A percentile compares a stretch with the other conserved stretches of the same genome.
These are phyloP conservation scores for Leishmania guyanensis DNA, from an alignment of 208 protist species.

Conservation along the genomic window DNA sequence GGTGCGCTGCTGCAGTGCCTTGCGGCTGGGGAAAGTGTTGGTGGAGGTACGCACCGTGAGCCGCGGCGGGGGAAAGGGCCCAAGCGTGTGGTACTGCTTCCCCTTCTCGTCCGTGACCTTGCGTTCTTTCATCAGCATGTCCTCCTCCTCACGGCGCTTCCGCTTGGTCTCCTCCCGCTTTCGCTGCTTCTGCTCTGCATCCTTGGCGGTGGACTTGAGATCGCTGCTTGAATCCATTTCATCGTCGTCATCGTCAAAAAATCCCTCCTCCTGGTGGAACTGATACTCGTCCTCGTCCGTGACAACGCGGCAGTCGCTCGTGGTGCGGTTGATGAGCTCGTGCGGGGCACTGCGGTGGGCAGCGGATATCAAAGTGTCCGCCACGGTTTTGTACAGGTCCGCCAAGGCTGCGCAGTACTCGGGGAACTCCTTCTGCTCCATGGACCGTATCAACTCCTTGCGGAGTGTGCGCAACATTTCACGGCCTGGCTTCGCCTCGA, in stretches of 20 bases:
- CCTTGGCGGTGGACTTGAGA: conserved; percentile 54
- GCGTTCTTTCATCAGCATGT: conserved; percentile 86
- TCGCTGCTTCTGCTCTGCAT: conserved; percentile 62
- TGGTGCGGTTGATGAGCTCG: conserved; percentile 80
- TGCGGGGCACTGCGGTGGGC: conserved; percentile 79
- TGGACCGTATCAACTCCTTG: conserved; percentile 74
- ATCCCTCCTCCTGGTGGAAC: conserved; percentile 63
- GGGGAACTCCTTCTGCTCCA: conserved; percentile 53
- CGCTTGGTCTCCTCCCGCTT: conserved; percentile 76
- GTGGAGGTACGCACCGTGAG: conserved; percentile 71
- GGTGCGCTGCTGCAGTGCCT: conserved; percentile 82
- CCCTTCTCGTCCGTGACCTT: conserved; percentile 89
- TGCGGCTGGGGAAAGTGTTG: conserved; percentile 83
- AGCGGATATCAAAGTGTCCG: conserved; percentile 81
- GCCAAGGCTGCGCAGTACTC: conserved; percentile 72
- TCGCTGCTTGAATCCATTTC: conserved; percentile 64
- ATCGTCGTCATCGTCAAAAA: conserved; percentile 82
- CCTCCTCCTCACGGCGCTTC: conserved; percentile 84
- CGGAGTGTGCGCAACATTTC: conserved; percentile 78
- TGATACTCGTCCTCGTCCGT: conserved; percentile 89
- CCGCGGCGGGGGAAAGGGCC: conserved; percentile 73
- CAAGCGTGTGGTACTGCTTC: conserved; percentile 66
- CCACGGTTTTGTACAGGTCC: conserved; percentile 85
- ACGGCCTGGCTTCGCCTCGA: conserved; percentile 61
- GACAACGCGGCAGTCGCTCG: conserved; percentile 63